phyloP scores from a whole-genome alignment of 2,329 filamentous ascomycete genomes.

The Capronia epimyces region DNA sequence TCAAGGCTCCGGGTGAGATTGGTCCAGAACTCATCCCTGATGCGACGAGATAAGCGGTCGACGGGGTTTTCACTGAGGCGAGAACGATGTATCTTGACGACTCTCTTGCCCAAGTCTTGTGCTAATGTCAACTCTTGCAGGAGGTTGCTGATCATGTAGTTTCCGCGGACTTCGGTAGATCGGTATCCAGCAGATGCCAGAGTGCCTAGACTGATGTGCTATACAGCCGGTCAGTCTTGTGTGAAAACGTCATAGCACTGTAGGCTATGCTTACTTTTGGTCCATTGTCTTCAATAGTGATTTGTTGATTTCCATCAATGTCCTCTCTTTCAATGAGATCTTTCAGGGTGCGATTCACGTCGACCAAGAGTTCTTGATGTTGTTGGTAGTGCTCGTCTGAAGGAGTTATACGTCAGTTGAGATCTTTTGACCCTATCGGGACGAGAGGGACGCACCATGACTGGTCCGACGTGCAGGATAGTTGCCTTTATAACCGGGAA shows the following conservation, averaged over 20 bases:
- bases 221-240: slow-evolving; percentile 7
- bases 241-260: background rate
- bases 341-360: slow-evolving; percentile 77
- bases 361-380: slow-evolving; percentile 75
- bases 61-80: slow-evolving; percentile 94
- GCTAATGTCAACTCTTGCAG: slow-evolving; percentile 91
- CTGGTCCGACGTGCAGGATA: slow-evolving; percentile 38
- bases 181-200: slow-evolving; percentile 80
- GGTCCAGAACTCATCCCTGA: slow-evolving; percentile 88
- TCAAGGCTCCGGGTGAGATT: slow-evolving; percentile 86
- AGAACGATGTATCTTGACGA: slow-evolving; percentile 85
- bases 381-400: slow-evolving; percentile 66
- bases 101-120: slow-evolving; percentile 80
- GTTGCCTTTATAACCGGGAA: slow-evolving; percentile 14
- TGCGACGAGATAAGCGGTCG: slow-evolving; percentile 75
- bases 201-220: slow-evolving; percentile 79
- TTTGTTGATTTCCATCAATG: slow-evolving; percentile 90
- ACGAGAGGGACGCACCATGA: slow-evolving; percentile 35
- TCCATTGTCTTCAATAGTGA: slow-evolving; percentile 92
- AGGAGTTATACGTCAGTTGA: slow-evolving; percentile 4
- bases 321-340: slow-evolving; percentile 80
- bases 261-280: slow-evolving; percentile 62
- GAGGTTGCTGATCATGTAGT: slow-evolving; percentile 95
- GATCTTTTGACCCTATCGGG: slow-evolving; percentile 20
- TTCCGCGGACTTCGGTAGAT: slow-evolving; percentile 84